These are phyloP conservation scores for Microstroma glucosiphilum DNA, from an alignment of 1,284 basidiomycete species.

Conservation along the genomic window DNA sequence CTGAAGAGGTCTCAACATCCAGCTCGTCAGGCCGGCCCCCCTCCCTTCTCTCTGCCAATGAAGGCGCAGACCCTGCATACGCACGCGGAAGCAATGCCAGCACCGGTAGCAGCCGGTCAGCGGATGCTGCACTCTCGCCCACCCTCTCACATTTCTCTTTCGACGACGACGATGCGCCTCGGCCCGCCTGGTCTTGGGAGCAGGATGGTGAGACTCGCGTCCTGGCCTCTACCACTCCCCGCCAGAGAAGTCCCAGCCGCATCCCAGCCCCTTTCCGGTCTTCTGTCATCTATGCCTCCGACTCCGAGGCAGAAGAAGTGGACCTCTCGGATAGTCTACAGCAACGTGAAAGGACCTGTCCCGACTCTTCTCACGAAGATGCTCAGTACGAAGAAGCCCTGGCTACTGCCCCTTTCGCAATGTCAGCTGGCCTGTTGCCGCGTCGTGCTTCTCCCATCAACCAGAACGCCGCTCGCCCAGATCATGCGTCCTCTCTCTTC, in stretches of 20 bases:
- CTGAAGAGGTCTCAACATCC: too few relatives aligned
- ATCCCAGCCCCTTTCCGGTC: background rate
- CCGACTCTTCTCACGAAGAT: background rate
- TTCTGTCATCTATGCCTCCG: background rate
- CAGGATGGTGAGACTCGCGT: background rate
- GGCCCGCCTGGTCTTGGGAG: constrained; percentile 1
- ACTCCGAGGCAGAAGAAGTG: background rate
- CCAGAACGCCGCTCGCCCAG: background rate
- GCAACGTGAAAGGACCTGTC: too few relatives aligned
- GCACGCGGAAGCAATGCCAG: too few relatives aligned
- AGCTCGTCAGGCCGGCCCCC: too few relatives aligned
- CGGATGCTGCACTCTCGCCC: background rate
- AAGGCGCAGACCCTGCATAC: too few relatives aligned
- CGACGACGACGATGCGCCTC: background rate
- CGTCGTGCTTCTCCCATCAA: background rate
- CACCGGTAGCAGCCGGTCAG: too few relatives aligned
- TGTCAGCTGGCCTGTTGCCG: background rate
- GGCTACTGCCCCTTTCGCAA: background rate
- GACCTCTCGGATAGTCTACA: background rate
- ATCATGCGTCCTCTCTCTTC: background rate
- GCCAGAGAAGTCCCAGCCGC: background rate
- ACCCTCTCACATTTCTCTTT: background rate
- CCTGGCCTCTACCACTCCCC: constrained; percentile 4
- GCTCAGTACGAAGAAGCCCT: background rate
- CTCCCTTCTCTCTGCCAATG: too few relatives aligned